Evolutionary conservation across 2,329 filamentous ascomycete genomes (phyloP).

Genomic region (Tricladium varicosporioides): DNA sequence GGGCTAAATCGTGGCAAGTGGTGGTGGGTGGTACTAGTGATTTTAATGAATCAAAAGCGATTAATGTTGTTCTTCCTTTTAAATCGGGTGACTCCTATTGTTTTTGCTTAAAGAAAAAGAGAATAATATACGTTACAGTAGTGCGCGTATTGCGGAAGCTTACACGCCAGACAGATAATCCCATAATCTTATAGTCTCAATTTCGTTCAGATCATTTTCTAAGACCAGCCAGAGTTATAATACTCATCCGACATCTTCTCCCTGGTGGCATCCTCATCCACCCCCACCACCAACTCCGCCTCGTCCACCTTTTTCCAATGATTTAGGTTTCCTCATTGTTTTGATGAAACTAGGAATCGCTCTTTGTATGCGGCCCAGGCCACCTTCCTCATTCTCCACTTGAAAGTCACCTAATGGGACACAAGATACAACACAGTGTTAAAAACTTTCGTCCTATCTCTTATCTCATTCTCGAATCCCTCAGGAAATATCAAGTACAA

Average conservation of each 20-base stretch:
- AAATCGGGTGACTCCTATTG: too few species aligned
- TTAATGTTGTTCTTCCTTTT: too few species aligned
- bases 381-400: constrained; percentile 24
- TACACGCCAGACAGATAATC: too few species aligned
- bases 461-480: constrained; percentile 22
- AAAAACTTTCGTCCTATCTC: constrained; percentile 24
- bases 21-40: too few species aligned
- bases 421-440: constrained; percentile 29
- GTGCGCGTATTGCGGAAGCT: too few species aligned
- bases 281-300: neutral
- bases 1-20: too few species aligned
- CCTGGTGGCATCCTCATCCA: neutral
- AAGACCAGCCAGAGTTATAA: neutral
- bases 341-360: constrained; percentile 24
- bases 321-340: constrained; percentile 28
- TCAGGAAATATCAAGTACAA: constrained; percentile 25
- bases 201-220: too few species aligned
- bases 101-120: too few species aligned
- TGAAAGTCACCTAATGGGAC: constrained; percentile 29
- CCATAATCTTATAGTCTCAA: too few species aligned
- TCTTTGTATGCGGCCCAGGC: constrained; percentile 28
- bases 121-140: too few species aligned
- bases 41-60: too few species aligned
- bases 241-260: neutral
- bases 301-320: constrained; percentile 19